Evolutionary conservation across 2,329 filamentous ascomycete genomes (phyloP).

Genomic region (Botrytis aclada): DNA sequence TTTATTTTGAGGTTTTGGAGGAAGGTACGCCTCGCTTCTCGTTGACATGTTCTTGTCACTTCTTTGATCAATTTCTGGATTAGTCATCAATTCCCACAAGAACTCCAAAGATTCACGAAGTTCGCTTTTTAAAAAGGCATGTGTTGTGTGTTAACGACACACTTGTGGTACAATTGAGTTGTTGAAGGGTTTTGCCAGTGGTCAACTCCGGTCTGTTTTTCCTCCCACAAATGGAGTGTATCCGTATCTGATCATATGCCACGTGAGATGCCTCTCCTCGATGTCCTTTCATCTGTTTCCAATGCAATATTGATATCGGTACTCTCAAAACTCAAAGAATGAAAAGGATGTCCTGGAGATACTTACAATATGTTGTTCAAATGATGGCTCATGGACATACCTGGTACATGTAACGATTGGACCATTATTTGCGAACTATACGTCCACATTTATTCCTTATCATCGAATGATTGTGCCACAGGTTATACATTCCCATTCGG

Average conservation of each 20-base stretch:
- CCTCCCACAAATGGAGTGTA: neutral
- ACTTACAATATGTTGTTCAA: neutral
- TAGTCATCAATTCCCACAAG: too few species aligned
- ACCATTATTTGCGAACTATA: neutral
- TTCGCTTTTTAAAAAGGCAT: too few species aligned
- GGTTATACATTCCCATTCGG: slow-evolving; percentile 11
- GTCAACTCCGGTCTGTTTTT: neutral
- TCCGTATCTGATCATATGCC: neutral
- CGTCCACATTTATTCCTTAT: neutral
- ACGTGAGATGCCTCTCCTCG: neutral
- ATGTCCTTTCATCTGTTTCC: neutral
- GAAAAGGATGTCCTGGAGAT: neutral
- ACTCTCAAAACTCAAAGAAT: neutral
- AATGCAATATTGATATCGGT: neutral
- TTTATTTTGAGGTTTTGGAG: too few species aligned
- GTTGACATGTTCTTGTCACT: too few species aligned
- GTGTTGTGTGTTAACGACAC: too few species aligned
- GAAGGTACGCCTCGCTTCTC: too few species aligned
- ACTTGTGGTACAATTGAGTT: neutral
- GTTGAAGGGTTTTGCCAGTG: neutral
- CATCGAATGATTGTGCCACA: neutral
- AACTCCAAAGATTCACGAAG: too few species aligned
- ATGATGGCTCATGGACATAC: neutral
- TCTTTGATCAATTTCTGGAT: too few species aligned
- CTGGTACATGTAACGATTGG: neutral